Conservation (phyloP, 495 filamentous ascomycete genomes). For the Podospora fimiseda region DNA sequence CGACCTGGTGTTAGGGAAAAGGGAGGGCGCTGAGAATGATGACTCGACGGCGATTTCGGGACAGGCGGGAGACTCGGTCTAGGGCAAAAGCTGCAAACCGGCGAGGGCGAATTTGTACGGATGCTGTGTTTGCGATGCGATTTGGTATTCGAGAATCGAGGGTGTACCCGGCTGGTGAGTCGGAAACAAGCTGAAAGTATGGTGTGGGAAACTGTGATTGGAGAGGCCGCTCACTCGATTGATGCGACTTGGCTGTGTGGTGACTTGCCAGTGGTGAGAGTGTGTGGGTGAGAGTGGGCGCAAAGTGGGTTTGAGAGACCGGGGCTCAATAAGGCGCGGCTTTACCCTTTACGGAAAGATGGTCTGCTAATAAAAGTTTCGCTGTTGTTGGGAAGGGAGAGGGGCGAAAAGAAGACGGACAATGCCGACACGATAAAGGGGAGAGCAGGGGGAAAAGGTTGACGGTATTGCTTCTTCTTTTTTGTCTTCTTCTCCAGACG, state of each 20-base stretch:
- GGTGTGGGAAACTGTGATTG: not conserved
- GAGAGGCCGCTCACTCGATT: not conserved
- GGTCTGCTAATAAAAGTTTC: slow-evolving; percentile 4
- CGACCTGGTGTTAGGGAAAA: no score
- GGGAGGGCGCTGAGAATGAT: not conserved
- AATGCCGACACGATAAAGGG: slow-evolving; percentile 11
- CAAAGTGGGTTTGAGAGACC: not conserved
- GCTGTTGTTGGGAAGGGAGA: no score
- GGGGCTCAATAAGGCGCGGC: slow-evolving; percentile 12
- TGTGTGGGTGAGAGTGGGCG: not conserved
- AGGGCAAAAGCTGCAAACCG: not conserved
- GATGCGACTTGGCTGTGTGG: not conserved
- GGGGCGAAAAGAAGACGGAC: slow-evolving; percentile 2
- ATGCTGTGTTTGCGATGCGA: no score
- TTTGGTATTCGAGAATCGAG: no score
- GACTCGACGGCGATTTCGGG: slow-evolving; percentile 4
- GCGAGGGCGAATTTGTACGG: no score
- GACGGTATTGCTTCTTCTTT: no score
- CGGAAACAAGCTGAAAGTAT: no score
- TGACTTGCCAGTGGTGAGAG: slow-evolving; percentile 7
- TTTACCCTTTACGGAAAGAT: slow-evolving; percentile 14
- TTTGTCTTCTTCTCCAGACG: no score
- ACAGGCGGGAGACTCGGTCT: not conserved
- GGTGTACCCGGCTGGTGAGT: no score
- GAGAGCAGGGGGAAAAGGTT: no score